Conservation (phyloP, 257 asterid genomes). For the Solanum chiquidenum region DNA sequence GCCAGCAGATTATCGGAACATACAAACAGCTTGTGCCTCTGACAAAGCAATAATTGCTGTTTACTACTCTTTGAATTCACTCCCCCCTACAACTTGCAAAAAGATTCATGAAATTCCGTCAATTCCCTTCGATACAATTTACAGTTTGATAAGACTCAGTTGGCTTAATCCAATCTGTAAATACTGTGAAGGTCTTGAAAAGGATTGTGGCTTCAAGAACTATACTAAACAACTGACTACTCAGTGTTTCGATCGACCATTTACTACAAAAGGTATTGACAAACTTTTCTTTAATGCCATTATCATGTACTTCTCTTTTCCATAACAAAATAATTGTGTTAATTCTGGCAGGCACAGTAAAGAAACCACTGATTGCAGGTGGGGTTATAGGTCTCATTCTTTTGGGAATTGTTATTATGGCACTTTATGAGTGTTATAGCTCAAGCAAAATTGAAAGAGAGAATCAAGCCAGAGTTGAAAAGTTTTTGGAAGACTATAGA, state of each 20-base stretch:
- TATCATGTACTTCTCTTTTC: neutral
- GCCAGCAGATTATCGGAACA: too few species aligned
- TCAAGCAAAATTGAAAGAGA: neutral
- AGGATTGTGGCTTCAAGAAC: neutral
- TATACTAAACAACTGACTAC: neutral
- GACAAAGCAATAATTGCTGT: neutral
- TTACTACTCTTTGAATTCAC: neutral
- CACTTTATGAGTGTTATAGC: neutral
- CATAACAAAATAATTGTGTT: neutral
- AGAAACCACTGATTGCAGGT: neutral
- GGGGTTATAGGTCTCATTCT: neutral
- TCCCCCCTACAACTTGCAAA: neutral
- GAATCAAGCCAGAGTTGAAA: conserved; percentile 25
- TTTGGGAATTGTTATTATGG: neutral
- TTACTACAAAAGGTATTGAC: neutral
- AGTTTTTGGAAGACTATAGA: neutral
- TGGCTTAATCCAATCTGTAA: neutral
- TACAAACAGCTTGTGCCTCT: neutral
- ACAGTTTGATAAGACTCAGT: accelerated
- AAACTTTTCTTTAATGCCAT: neutral
- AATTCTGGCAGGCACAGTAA: neutral
- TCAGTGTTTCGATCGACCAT: neutral
- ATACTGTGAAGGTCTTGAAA: neutral
- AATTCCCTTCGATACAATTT: accelerated
- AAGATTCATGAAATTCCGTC: neutral